Evolutionary conservation across 2,329 filamentous ascomycete genomes (phyloP), one percentile per base, ranked within the genome.

Genomic region (Colletotrichum godetiae): DNA sequence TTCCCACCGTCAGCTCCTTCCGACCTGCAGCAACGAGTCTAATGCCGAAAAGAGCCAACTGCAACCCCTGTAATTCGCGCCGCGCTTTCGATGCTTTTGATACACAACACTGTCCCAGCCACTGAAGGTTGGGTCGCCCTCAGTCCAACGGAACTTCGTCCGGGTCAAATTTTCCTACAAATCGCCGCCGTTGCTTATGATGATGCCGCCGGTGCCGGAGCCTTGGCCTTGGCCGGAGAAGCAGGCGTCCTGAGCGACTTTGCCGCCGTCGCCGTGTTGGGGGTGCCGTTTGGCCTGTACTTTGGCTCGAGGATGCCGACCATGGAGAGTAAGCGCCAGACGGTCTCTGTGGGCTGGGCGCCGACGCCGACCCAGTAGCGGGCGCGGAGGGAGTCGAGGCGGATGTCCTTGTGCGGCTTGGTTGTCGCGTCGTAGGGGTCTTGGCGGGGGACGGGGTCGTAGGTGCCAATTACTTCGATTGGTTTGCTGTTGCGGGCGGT

Each of bases 291-390:
- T 59, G 71, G 61, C 37, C 58, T 58, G 37, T 82, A 84, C 74
- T 80, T 80, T 10, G 84, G 84, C 74, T 84, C 80, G 62, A 85
- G 75, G 4, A 85, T 76, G n/a, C 84, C 84, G 73, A 85, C 94
- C 94, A 98, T 93, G 68, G 90, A 90, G 78, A 99, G 86, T 78
- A 98, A 83, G 81, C 94, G 89, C 95, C 95, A 98, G 46, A 93
- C 94, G 3, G 94, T 92, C 77, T 98, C 94, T 75, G 93, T 95
- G 11, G 97, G 97, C 85, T 99, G 97, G 68, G 97, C 97, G 1
- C 97, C 97, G 4, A 98, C 96, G 81, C 97, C 97, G 46, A 99
- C 88, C 97, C 97, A 99, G 86, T 99, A 99, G 83, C 93, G 92
- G 70, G 96, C 94, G 73, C 97, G 88, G 76, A 90, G 86, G 8